Base-by-base conservation (phyloP, 192 early-diverging fungal species). In the Funneliformis mosseae region DNA sequence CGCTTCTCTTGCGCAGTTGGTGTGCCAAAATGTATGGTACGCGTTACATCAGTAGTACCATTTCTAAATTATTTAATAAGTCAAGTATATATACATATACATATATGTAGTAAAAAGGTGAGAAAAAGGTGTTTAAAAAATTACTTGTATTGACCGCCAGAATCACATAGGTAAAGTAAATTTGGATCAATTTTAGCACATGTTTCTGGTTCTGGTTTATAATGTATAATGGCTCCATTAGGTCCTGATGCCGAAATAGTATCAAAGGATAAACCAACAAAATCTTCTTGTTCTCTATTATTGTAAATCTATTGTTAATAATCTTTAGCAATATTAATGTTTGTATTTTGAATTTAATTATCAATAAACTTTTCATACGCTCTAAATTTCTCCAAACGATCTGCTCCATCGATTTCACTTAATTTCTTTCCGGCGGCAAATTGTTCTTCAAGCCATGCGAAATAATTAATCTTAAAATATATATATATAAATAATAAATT, bases 151-250 rank as follows among this genome's bases (percentile, higher is more conserved):
- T 99, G 98, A 77, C 92, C 98, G 67, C 98, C 98, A 80, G 95
- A 96, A 86, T 99, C 98, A 83, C 95, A 95, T 25, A 99, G 90
- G 79, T 98, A 99, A 83, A 98, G 91, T 76, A 92, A 83, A 74
- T 89, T 88, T 14, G 88, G 81, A 75, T 92, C 88, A 80, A 99
- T 92, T 25, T 88, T 83, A 18, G 92, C 92, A 75, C 95, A 95
- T 12, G 88, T 88, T 28, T 90, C 94, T 81, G 89, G 91, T 80
- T 94, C 90, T 41, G 98, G 97, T 84, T 92, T 93, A 89, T 99
- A 99, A 84, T 99, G 98, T 82, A 99, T 98, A 84, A 99, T 96
- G 46, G 96, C 93, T 8, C 96, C 98, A 80, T 97, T 99, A n/a
- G 98, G 84, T 4, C 98, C 98, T 10, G 95, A 95, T 18, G 94